Conservation (phyloP, 176 grass and related monocot species). For the Triticum urartu region DNA sequence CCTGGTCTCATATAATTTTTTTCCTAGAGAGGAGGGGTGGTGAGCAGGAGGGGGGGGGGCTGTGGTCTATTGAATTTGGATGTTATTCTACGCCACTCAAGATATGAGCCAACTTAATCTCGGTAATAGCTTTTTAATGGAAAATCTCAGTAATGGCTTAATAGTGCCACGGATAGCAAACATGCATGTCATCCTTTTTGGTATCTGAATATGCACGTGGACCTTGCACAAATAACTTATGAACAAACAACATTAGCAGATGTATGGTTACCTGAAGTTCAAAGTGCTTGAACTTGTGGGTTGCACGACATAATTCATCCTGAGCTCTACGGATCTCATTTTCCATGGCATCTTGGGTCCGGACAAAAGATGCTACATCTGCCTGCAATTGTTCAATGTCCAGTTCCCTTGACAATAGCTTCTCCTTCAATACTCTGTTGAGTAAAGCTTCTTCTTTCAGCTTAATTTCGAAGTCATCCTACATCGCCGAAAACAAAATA, state of each 20-base stretch:
- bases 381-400: slow-evolving; percentile 68
- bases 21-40: too few relatives aligned
- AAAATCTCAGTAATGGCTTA: background rate
- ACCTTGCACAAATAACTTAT: background rate
- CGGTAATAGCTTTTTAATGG: background rate
- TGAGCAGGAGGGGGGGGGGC: too few relatives aligned
- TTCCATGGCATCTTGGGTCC: slow-evolving; percentile 49
- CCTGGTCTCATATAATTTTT: too few relatives aligned
- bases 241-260: background rate
- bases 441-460: slow-evolving; percentile 70
- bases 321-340: slow-evolving; percentile 60
- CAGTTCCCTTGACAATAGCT: slow-evolving; percentile 54
- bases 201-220: background rate
- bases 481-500: slow-evolving; percentile 19
- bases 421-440: slow-evolving; percentile 62
- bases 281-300: slow-evolving; percentile 61
- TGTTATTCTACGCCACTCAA: background rate
- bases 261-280: slow-evolving; percentile 63
- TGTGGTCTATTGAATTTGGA: background rate
- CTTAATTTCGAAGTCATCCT: slow-evolving; percentile 62
- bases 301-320: slow-evolving; percentile 49
- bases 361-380: slow-evolving; percentile 53
- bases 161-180: background rate
- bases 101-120: background rate
- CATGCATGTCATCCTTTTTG: background rate